phyloP scores from a whole-genome alignment of 106 monocot species.

The Amphibolis antarctica region DNA sequence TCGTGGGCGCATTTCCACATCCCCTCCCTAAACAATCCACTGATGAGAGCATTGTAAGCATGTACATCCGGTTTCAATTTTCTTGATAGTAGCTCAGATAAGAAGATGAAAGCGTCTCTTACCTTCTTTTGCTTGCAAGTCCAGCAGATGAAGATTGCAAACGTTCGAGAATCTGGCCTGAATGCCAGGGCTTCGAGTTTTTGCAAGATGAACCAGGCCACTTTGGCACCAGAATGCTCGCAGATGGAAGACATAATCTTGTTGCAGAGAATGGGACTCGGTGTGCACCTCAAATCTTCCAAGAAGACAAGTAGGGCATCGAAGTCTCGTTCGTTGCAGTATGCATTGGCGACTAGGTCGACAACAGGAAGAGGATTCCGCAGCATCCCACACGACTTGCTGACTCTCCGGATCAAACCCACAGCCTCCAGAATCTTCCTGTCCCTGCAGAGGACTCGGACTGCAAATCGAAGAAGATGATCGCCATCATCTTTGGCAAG shows the following conservation, averaged over 20 bases:
- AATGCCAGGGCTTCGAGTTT: conserved; percentile 52
- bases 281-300: conserved; percentile 47
- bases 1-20: conserved; percentile 37
- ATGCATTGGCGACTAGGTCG: conserved; percentile 40
- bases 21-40: conserved; percentile 50
- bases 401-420: conserved; percentile 26
- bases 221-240: conserved; percentile 27
- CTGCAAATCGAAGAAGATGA: conserved; percentile 28
- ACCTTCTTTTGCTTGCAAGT: conserved; percentile 60
- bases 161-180: conserved; percentile 40
- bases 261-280: conserved; percentile 39
- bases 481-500: conserved; percentile 23
- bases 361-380: conserved; percentile 12
- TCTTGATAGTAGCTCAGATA: conserved; percentile 61
- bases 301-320: conserved; percentile 53
- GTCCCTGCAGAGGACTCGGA: conserved; percentile 29
- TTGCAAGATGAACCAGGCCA: conserved; percentile 41
- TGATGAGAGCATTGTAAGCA: conserved; percentile 70
- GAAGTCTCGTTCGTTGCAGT: conserved; percentile 51
- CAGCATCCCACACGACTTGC: conserved; percentile 20
- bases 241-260: conserved; percentile 53
- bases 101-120: conserved; percentile 43
- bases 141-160: conserved; percentile 53
- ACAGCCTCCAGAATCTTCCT: conserved; percentile 40
- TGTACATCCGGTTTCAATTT: conserved; percentile 29